Evolutionary conservation across 805 yeast genomes (phyloP), one percentile per base, ranked within the genome.

Genomic region (Saturnispora halmiae): DNA sequence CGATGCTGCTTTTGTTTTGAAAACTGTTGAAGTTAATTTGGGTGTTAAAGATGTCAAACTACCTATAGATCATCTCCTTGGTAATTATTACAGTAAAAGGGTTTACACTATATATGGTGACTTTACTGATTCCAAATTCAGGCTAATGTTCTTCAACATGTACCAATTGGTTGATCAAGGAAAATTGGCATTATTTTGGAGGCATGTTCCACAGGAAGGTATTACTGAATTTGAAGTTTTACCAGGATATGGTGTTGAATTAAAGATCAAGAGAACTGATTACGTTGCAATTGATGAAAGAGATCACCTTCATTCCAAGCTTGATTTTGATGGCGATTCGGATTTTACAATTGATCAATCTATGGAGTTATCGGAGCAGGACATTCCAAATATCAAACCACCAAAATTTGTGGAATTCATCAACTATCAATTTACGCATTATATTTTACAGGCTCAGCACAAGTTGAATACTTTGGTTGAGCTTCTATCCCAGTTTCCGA

Each of bases 1-100:
- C 3, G 83, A 75, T 41, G 94, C 82, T 43, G 70, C 86, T 1
- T 92, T 75, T 57, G 94, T 96, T 3, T 65, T 92, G 42, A 79
- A 81, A 55, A 73, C 85, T 0, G 64, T 65, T 20, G 61, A 63
- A n/a, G 50, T 55, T 5, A 34, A 43, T n/a, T 21, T 37, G 25
- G 11, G 33, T 11, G 31, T 40, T 11, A 36, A 36, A 7, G 52
- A 58, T 1, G 33, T 49, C 5, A 22, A 61, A 13, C 34, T 61
- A 3, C 65, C 75, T 0, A 70, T 73, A 45, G 96, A 90, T 52
- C 66, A 86, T 42, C 63, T 81, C 0, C 66, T 84, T 36, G 94
- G 94, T 0, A 35, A 46, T 3, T 54, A 53, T 4, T 53, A 60
- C 2, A 69, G 72, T 18, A 41, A 40, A 1, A 48, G 50, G 19